A percentile compares a stretch with the other conserved stretches of the same genome.
phyloP scores from a whole-genome alignment of 2,329 filamentous ascomycete species.

The Colletotrichum limetticola region DNA sequence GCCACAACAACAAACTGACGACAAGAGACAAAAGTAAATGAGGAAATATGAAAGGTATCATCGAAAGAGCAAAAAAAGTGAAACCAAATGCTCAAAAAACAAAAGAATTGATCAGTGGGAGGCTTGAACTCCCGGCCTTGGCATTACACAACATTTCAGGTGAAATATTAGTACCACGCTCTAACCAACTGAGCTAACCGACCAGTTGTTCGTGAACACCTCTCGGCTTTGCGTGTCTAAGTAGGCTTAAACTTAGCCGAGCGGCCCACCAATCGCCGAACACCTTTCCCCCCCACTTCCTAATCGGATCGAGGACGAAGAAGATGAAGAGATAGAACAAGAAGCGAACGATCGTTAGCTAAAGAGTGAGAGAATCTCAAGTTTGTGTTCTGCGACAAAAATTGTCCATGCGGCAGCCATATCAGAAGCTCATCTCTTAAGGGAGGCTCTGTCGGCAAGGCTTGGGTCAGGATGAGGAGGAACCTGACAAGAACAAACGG shows the following conservation, averaged over 20 bases:
- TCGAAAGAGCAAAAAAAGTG: no score
- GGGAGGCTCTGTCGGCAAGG: neutral
- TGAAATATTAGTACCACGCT: neutral
- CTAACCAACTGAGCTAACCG: neutral
- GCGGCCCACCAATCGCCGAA: neutral
- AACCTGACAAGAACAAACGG: neutral
- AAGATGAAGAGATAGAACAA: neutral
- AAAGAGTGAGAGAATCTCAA: neutral
- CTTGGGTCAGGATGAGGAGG: neutral
- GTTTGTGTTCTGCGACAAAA: neutral
- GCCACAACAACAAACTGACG: no score
- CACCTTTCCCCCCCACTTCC: no score
- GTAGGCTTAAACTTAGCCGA: accelerated
- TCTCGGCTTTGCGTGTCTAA: accelerated
- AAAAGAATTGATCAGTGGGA: neutral
- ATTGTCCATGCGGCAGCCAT: neutral
- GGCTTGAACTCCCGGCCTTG: neutral
- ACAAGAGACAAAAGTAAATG: no score
- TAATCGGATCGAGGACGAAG: neutral
- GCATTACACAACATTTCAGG: neutral
- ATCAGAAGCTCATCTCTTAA: neutral
- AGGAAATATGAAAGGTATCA: no score
- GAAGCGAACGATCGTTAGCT: neutral
- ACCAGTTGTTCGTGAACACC: neutral
- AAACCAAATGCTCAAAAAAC: accelerated